Percentiles rank a stretch among this genome's conserved stretches.
phyloP scores from a whole-genome alignment of 441 rosid species.

The Corymbia calophylla region DNA sequence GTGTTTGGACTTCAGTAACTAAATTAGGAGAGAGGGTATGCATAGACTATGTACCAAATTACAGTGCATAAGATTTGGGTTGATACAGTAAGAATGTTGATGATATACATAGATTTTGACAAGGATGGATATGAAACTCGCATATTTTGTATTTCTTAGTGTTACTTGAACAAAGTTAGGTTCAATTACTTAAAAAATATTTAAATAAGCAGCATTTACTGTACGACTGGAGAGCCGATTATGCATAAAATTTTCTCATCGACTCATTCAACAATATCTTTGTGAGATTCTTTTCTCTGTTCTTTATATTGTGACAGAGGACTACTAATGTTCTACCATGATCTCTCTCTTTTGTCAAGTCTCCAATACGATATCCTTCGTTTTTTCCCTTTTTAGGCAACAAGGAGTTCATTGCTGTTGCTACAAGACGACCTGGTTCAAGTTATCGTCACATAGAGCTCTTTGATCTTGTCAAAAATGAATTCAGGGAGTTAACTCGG shows the following conservation, averaged over 20 bases:
- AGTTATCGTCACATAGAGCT: constrained; percentile 76
- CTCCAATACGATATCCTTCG: neutral
- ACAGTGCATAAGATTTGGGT: neutral
- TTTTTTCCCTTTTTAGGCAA: constrained; percentile 19
- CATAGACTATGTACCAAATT: neutral
- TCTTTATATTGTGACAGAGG: neutral
- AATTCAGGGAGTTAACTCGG: constrained; percentile 63
- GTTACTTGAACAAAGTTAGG: neutral
- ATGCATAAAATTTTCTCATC: neutral
- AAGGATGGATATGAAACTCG: neutral
- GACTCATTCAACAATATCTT: neutral
- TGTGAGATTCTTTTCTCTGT: neutral
- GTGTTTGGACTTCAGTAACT: neutral
- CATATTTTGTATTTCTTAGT: neutral
- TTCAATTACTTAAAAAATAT: neutral
- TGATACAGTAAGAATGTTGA: neutral
- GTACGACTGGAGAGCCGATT: neutral
- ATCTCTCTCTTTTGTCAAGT: neutral
- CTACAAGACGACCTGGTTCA: constrained; percentile 54
- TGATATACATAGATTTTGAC: neutral
- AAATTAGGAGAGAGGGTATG: neutral
- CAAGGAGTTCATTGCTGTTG: constrained; percentile 63
- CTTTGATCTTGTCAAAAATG: constrained; percentile 39
- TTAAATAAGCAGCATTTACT: neutral
- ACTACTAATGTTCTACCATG: neutral